Evolutionary conservation across 768 basidiomycete species (phyloP), one percentile per base, ranked within the genome.

Genomic region (Peribolospora baueri): DNA sequence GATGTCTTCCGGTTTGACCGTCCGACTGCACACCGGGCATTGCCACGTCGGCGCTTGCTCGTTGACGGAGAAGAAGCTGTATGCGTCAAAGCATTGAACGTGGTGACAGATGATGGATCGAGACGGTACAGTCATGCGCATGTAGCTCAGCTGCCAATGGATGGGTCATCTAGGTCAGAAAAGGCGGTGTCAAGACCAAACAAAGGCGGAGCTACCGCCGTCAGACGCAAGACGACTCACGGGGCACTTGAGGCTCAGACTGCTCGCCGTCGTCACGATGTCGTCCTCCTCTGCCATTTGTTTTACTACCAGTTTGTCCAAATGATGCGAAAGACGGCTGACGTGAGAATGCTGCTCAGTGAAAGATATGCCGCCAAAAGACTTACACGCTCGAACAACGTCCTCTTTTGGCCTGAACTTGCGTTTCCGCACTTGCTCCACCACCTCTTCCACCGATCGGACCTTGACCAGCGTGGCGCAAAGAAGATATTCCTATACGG

Each of bases 21-120:
- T 70, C 63, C 76, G 79, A 65, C 86, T 84, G 68, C 93, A 97
- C 47, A 87, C 81, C 38, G 93, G 91, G 68, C 93, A 97, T 49
- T 81, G 67, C 82, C 84, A 98, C 40, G 87, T 88, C 2, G 91
- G 93, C 7, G 88, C 95, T 69, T 85, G 81, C 63, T 91, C 84
- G 78, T 93, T 97, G 65, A 91, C 78, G 4, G 81, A 80, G 63
- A 82, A 85, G 88, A 88, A 98, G 46, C 83, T 85, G 13, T 73
- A 74, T 0, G 88, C 88, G 67, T 98, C 93, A 68, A 97, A 98
- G 66, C 93, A 98, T 61, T 88, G 84, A 5, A 83, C 70, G 67
- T 97, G 93, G 43, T 82, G 78, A 63, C 93, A 97, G 57, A 73
- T 72, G n/a, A 70, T 73, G 0, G 93, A 90, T 40, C 91, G 82